These are phyloP conservation scores for Chalciporus sphaerocephalus DNA, from an alignment of 768 basidiomycete species.

Conservation along the genomic window DNA sequence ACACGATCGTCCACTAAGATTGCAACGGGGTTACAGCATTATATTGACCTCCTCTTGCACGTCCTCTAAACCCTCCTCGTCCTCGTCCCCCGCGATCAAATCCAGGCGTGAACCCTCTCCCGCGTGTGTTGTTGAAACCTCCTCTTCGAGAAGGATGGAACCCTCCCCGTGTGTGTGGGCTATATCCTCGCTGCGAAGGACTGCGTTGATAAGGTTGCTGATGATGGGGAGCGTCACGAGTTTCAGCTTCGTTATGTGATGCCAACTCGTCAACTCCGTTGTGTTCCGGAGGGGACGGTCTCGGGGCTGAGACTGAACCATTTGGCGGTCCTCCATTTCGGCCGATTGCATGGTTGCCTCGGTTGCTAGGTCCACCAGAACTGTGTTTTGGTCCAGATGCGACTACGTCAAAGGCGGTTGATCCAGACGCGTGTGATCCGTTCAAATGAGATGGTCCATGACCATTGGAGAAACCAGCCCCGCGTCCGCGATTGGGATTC, in stretches of 20 bases:
- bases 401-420: not conserved
- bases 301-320: not conserved
- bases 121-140: constrained; percentile 22
- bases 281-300: not conserved
- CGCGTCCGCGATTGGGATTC: constrained; percentile 59
- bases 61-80: constrained; percentile 29
- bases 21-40: constrained; percentile 1
- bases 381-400: not conserved
- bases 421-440: constrained; percentile 5
- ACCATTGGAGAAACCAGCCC: constrained; percentile 15
- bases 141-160: constrained; percentile 22
- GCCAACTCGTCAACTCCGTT: not conserved
- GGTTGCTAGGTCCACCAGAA: not conserved
- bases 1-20: constrained; percentile 1
- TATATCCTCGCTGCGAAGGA: constrained; percentile 21
- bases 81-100: constrained; percentile 34
- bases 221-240: not conserved
- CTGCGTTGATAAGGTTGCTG: not conserved
- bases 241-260: constrained; percentile 4
- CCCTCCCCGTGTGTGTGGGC: constrained; percentile 31
- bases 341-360: constrained; percentile 2
- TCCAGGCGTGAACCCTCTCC: constrained; percentile 29
- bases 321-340: constrained; percentile 11
- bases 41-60: constrained; percentile 26
- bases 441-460: constrained; percentile 9